Evolutionary conservation across 2,329 filamentous ascomycete genomes (phyloP), one percentile per base, ranked within the genome.

Genomic region (Herpotrichia juniperi): DNA sequence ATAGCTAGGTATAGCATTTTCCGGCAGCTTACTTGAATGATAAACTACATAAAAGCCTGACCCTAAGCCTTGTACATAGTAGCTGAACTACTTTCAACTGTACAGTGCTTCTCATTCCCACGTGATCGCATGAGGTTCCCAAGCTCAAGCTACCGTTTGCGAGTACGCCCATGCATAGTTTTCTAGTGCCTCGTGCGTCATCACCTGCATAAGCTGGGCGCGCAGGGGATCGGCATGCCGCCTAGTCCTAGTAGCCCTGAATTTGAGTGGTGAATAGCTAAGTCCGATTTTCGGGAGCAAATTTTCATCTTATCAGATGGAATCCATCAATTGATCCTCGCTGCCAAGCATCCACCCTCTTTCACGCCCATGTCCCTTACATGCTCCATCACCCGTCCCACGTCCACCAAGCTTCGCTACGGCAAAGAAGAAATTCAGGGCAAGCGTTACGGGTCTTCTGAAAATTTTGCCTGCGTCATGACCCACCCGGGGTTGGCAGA

Each of bases 291-390:
- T 57, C 54, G 53, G n/a, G 49, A 52, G 52, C 51, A 51, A 53
- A 54, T 49, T 54, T 62, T 64, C 54, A 64, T 61, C 59, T 66
- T 51, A 68, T 70, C 63, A 62, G 60, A 68, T 68, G 56, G 63
- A 55, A 48, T 42, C 44, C 40, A 57, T 57, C 42, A 49, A 58
- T 59, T 62, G 55, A 62, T 42, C 55, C 55, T 57, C 56, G 53
- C 54, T 32, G 45, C 47, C 51, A 51, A 54, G 47, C 11, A n/a
- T 25, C 40, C 7, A 24, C 14, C 17, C 34, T 17, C 16, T 43
- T 39, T 30, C 21, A 28, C 17, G 19, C 42, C 34, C 34, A 37
- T 37, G 34, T 19, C 34, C 7, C 17, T 37, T 21, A 6, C 34
- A 19, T 32, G 30, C 28, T 21, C 39, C 37, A 17, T 26, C 16